Conservation (phyloP, 768 basidiomycete species). For the Peribolospora kevripleyi region DNA sequence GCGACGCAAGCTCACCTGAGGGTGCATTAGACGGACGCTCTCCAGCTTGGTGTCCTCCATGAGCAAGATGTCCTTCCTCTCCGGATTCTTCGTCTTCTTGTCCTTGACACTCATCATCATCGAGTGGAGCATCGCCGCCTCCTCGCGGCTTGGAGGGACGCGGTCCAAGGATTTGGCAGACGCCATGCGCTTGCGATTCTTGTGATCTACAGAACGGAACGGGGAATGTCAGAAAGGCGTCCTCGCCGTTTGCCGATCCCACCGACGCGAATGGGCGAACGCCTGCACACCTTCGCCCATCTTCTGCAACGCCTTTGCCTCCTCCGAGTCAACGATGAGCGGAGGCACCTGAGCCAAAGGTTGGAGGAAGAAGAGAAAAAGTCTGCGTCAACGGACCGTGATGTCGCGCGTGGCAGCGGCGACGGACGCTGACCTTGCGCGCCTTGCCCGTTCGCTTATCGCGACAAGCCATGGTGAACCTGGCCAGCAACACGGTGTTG, state of each 20-base stretch:
- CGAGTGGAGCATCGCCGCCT: too few species aligned
- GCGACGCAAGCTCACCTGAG: not conserved
- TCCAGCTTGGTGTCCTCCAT: slow-evolving; percentile 5
- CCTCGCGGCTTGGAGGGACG: too few species aligned
- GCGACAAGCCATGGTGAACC: slow-evolving; percentile 14
- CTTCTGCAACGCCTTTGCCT: slow-evolving; percentile 9
- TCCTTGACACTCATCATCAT: not conserved
- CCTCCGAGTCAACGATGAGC: slow-evolving; percentile 7
- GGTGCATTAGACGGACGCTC: slow-evolving; percentile 5
- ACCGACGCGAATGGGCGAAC: too few species aligned
- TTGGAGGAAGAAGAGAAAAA: too few species aligned
- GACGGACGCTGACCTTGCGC: not conserved
- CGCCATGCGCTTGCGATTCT: too few species aligned
- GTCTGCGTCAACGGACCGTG: too few species aligned
- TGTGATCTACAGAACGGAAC: too few species aligned
- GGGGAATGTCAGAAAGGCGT: too few species aligned
- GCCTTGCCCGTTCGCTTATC: slow-evolving; percentile 7
- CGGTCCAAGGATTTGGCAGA: too few species aligned
- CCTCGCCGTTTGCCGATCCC: too few species aligned
- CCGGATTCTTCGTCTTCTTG: not conserved
- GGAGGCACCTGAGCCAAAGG: slow-evolving; percentile 1
- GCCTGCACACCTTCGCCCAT: slow-evolving; percentile 6
- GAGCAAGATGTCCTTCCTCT: slow-evolving; percentile 5
- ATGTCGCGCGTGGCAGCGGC: too few species aligned
- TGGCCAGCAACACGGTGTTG: slow-evolving; percentile 10